These are phyloP conservation scores for Saccharomyces mikatae DNA, from an alignment of 805 yeast species.

Conservation along the genomic window DNA sequence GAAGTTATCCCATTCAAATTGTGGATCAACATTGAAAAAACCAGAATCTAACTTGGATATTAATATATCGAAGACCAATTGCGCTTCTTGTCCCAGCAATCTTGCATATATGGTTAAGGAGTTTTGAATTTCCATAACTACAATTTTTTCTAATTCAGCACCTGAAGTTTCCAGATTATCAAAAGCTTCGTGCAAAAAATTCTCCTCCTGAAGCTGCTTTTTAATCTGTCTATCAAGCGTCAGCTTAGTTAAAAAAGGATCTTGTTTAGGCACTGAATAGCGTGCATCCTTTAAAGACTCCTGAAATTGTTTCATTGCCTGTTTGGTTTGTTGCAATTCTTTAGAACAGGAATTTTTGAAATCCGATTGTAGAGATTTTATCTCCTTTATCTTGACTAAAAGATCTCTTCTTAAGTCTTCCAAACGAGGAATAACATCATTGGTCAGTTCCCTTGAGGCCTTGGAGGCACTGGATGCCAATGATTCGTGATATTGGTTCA, in stretches of 20 bases:
- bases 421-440: constrained; percentile 55
- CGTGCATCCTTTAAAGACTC: constrained; percentile 61
- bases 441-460: constrained; percentile 52
- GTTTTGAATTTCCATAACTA: constrained; percentile 77
- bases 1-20: constrained; percentile 84
- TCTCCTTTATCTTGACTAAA: constrained; percentile 77
- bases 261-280: constrained; percentile 44
- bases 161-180: constrained; percentile 82
- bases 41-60: constrained; percentile 60
- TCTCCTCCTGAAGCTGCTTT: constrained; percentile 74
- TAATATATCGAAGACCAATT: constrained; percentile 56
- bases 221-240: constrained; percentile 69
- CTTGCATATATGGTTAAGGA: constrained; percentile 68
- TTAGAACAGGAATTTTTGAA: constrained; percentile 67
- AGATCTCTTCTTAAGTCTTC: constrained; percentile 69
- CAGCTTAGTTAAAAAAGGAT: constrained; percentile 73
- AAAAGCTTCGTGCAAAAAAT: constrained; percentile 80
- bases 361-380: constrained; percentile 72
- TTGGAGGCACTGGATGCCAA: constrained; percentile 51
- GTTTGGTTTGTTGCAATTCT: constrained; percentile 61
- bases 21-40: constrained; percentile 67
- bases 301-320: constrained; percentile 43
- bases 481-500: constrained; percentile 57
- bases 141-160: constrained; percentile 79
- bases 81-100: constrained; percentile 64